A percentile compares a stretch with the other conserved stretches of the same genome.
Evolutionary conservation across 169 alveolate genomes (phyloP).

Genomic region (Cardiosporidium cionae): DNA sequence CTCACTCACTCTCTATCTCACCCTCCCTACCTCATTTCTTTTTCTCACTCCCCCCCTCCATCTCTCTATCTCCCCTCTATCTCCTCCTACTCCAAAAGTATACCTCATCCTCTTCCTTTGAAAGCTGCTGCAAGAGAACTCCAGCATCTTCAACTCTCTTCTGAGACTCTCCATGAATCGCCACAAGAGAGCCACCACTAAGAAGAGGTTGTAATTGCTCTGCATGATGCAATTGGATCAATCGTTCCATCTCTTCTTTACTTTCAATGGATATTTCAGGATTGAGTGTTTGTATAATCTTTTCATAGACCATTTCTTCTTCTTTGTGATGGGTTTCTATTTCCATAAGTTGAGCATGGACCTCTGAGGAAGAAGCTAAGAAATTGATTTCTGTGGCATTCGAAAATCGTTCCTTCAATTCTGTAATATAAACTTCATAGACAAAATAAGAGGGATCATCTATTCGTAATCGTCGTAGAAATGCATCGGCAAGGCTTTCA

Average conservation of each 20-base stretch:
- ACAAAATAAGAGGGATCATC: constrained; percentile 36
- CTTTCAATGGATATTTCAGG: background rate
- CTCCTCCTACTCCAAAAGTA: no score
- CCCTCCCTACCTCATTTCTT: no score
- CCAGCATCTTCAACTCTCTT: no score
- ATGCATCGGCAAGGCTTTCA: constrained; percentile 38
- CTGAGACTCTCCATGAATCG: no score
- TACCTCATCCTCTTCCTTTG: no score
- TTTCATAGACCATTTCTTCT: background rate
- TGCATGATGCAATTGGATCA: background rate
- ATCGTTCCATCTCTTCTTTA: constrained; percentile 5
- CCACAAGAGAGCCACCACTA: no score
- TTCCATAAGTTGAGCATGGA: background rate
- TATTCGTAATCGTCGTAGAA: constrained; percentile 30
- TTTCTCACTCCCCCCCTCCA: no score
- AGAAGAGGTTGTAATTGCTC: constrained; percentile 14
- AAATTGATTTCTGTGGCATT: constrained; percentile 20
- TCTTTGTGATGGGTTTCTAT: background rate
- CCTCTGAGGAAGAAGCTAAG: background rate
- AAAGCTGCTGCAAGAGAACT: no score
- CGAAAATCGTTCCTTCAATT: constrained; percentile 25
- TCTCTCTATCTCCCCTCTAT: no score
- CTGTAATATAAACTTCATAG: constrained; percentile 24
- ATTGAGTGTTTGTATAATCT: background rate
- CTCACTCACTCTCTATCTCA: no score